Base-by-base conservation (phyloP, 1,284 basidiomycete species). In the Trichosporon asahii region DNA sequence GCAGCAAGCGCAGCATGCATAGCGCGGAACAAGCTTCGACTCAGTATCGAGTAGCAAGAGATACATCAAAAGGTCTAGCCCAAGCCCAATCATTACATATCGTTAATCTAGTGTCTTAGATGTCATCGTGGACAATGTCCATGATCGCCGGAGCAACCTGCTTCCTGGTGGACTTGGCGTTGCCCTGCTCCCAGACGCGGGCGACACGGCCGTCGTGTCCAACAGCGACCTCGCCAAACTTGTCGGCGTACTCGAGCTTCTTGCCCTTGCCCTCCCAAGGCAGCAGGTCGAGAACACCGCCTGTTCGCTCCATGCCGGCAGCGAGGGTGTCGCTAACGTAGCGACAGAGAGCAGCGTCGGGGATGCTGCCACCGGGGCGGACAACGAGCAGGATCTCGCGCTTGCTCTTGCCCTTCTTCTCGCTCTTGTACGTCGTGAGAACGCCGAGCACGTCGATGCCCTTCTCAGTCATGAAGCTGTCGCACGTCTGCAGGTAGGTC, bases 111-210 rank as follows among this genome's bases (percentile, higher is more conserved):
- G 8, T 44, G 15, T 18, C 27, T 18, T 29, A 64, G 12, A 77
- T 78, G 90, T 70, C 95, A 79, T 29, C 57, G 15, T 61, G 57
- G 29, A 61, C 57, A n/a, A 61, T 61, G 57, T 61, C 57, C 57
- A 61, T 61, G 29, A 93, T 77, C 4, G 80, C 73, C 6, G 95
- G 94, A 25, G 93, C 93, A 4, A 90, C 89, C 72, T 87, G 87
- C 79, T 97, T 96, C 75, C 94, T 86, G 33, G 91, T 94, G 35
- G 89, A 90, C 60, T 87, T 82, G 21, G 85, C 84, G 77, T 95
- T 92, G 33, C 87, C 87, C 84, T 96, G 94, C 75, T 89, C 87
- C 85, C 93, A 96, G 0, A 90, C 87, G 68, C 82, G 81, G 7
- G 84, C 85, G 57, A 76, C 76, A 25, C 78, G 77, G 75, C 69